A percentile compares a stretch with the other conserved stretches of the same genome.
phyloP scores from a whole-genome alignment of 495 filamentous ascomycete species.

The Tuber melanosporum region DNA sequence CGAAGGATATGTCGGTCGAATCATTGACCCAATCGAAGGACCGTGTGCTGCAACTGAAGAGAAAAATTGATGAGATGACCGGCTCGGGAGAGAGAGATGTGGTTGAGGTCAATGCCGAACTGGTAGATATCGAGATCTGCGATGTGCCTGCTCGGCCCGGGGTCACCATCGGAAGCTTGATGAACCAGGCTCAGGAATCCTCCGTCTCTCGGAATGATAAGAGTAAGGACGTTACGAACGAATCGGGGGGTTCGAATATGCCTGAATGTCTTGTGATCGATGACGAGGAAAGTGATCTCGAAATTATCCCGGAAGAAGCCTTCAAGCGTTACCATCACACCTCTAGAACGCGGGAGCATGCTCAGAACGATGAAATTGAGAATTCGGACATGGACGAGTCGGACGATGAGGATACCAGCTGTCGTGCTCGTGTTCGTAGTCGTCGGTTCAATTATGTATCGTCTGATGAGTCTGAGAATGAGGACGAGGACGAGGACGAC shows the following conservation, averaged over 20 bases:
- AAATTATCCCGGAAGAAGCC: constrained; percentile 34
- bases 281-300: constrained; percentile 26
- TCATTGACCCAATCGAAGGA: constrained; percentile 19
- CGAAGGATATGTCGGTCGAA: constrained; percentile 33
- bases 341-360: constrained; percentile 6
- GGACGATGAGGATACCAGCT: constrained; percentile 19
- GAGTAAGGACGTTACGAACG: neutral
- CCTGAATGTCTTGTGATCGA: constrained; percentile 19
- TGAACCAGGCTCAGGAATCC: constrained; percentile 34
- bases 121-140: constrained; percentile 13
- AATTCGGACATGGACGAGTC: constrained; percentile 3
- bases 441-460: neutral
- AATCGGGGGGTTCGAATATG: neutral
- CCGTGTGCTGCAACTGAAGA: constrained; percentile 30
- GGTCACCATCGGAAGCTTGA: constrained; percentile 35
- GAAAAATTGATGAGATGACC: constrained; percentile 27
- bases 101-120: constrained; percentile 13
- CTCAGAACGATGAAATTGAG: constrained; percentile 6
- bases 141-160: constrained; percentile 25
- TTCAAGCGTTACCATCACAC: constrained; percentile 10
- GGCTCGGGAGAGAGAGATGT: constrained; percentile 24
- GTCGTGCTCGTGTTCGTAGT: neutral
- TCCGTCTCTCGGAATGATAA: constrained; percentile 8
- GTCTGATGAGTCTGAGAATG: constrained; percentile 28
- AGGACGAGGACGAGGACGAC: constrained; percentile 30